phyloP scores from a whole-genome alignment of 805 yeast species.

The Metschnikowia similis region DNA sequence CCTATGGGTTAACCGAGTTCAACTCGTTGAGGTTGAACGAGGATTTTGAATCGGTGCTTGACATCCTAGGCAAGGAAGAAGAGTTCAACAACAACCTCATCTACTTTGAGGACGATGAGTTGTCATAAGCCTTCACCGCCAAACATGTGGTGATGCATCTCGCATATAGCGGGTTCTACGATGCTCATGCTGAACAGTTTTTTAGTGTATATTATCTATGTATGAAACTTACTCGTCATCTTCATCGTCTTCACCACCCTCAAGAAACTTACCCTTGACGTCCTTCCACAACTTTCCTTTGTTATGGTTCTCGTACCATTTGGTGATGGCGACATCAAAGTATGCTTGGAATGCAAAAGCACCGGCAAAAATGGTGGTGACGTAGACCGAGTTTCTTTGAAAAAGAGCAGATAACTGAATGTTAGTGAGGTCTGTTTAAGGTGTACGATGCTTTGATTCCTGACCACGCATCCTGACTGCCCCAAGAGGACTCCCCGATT shows the following conservation, averaged over 20 bases:
- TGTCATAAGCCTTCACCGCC: background rate
- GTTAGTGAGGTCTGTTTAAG: constrained; percentile 18
- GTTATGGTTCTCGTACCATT: constrained; percentile 74
- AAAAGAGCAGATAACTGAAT: constrained; percentile 21
- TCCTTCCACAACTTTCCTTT: constrained; percentile 85
- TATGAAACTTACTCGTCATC: constrained; percentile 44
- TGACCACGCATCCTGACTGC: no score
- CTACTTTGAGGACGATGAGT: constrained; percentile 1
- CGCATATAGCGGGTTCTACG: background rate
- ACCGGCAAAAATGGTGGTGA: constrained; percentile 74
- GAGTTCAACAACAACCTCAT: background rate
- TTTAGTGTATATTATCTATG: constrained; percentile 1
- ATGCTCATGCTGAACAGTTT: background rate
- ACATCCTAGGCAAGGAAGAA: constrained; percentile 4
- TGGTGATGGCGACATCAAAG: constrained; percentile 63
- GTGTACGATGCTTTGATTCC: background rate
- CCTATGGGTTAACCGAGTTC: constrained; percentile 14
- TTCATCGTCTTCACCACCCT: constrained; percentile 46
- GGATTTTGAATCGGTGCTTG: constrained; percentile 12
- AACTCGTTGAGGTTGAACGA: constrained; percentile 8
- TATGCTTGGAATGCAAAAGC: constrained; percentile 83
- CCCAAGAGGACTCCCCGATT: no score
- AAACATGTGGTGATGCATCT: background rate
- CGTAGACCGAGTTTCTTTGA: constrained; percentile 89
- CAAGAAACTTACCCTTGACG: constrained; percentile 55